These are phyloP conservation scores for Thuja plicata DNA, from an alignment of 83 land plant species.

Conservation along the genomic window DNA sequence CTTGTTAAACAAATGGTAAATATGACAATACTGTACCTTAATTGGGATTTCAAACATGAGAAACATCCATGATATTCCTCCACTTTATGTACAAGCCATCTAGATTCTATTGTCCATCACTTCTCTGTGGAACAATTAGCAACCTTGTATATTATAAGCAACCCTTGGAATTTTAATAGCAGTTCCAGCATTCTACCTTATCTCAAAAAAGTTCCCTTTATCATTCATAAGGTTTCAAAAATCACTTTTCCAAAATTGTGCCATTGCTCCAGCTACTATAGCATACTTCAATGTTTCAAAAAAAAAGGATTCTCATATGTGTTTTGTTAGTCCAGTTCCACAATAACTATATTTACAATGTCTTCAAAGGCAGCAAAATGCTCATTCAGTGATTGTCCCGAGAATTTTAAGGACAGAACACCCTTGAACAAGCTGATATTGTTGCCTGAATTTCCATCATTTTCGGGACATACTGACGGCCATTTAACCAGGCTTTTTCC, in stretches of 20 bases:
- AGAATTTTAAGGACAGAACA: background rate
- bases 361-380: background rate
- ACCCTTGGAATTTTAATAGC: background rate
- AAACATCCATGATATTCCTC: background rate
- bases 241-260: background rate
- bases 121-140: background rate
- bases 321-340: background rate
- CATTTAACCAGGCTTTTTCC: background rate
- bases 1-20: background rate
- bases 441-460: background rate
- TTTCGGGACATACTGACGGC: background rate
- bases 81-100: background rate
- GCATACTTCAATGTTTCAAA: background rate
- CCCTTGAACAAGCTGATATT: background rate
- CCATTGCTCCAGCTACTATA: background rate
- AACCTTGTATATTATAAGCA: background rate
- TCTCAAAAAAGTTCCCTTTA: background rate
- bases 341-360: background rate
- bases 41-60: background rate
- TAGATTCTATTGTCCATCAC: background rate
- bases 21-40: background rate
- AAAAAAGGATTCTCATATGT: background rate
- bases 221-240: background rate
- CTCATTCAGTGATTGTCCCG: background rate
- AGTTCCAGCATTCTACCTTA: background rate